phyloP scores from a whole-genome alignment of 139 green algal species.

The Pleodorina starrii region DNA sequence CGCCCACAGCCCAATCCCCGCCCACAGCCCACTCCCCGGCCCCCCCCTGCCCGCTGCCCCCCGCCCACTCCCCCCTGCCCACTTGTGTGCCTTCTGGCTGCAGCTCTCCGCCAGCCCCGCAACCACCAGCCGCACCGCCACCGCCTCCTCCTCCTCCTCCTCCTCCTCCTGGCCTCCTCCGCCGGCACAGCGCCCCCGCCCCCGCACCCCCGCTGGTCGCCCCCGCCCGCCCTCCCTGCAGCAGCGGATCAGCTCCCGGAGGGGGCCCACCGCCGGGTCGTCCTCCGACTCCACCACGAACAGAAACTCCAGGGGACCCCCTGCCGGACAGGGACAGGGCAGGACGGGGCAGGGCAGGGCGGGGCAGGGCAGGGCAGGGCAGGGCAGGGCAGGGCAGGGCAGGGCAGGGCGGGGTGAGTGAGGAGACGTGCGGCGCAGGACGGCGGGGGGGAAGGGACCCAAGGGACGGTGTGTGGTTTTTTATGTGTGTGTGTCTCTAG shows the following conservation, averaged over 20 bases:
- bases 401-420: no score
- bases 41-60: not conserved
- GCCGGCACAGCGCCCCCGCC: not conserved
- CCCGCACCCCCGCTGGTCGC: not conserved
- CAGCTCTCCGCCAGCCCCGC: conserved; percentile 60
- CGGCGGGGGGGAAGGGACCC: no score
- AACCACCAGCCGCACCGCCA: conserved; percentile 59
- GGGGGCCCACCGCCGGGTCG: conserved; percentile 62
- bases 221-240: no score
- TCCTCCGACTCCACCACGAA: conserved; percentile 80
- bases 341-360: no score
- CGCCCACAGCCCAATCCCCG: conserved; percentile 4
- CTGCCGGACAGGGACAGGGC: no score
- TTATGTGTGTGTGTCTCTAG: no score
- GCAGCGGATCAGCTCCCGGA: conserved; percentile 34
- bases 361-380: no score
- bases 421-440: no score
- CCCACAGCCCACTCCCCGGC: not conserved
- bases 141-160: not conserved
- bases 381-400: no score
- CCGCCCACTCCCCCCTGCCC: conserved; percentile 40
- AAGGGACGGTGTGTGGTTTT: no score
- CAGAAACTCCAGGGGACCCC: conserved; percentile 77
- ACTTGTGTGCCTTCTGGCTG: conserved; percentile 92
- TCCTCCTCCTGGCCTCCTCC: no score